These are phyloP conservation scores for Sporisorium sorghi DNA, from an alignment of 1,284 basidiomycete genomes.

Conservation along the genomic window DNA sequence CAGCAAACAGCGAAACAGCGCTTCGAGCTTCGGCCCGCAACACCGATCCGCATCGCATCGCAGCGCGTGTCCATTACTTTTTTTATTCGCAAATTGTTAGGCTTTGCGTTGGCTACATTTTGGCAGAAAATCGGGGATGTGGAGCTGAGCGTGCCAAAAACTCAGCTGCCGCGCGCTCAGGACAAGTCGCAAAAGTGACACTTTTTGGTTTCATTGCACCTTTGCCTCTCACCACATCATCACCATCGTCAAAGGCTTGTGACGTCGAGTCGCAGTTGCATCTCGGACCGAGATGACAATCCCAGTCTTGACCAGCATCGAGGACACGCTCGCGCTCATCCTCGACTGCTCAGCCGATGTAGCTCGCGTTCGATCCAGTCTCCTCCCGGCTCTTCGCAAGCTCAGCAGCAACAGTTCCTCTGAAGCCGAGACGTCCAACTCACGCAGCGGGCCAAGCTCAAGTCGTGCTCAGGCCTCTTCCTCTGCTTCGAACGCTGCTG, in stretches of 20 bases:
- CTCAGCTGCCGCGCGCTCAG: conserved; percentile 20
- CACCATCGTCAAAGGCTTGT: neutral
- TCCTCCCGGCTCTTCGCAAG: conserved; percentile 45
- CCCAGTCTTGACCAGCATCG: conserved; percentile 38
- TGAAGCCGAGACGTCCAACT: conserved; percentile 18
- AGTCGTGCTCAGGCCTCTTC: conserved; percentile 5
- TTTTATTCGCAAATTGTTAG: conserved; percentile 4
- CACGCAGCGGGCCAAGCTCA: conserved; percentile 14
- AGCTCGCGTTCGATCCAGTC: conserved; percentile 21
- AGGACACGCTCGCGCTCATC: conserved; percentile 51
- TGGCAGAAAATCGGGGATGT: conserved; percentile 9
- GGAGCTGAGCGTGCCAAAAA: conserved; percentile 17
- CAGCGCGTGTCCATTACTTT: conserved; percentile 1
- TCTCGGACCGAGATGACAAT: conserved; percentile 34
- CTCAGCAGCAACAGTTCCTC: conserved; percentile 16
- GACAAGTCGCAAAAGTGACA: conserved; percentile 29
- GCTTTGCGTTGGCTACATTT: neutral
- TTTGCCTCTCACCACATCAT: neutral
- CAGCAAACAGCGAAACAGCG: no score
- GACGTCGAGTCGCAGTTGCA: neutral
- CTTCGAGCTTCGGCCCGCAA: conserved; percentile 2
- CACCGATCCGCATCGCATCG: neutral
- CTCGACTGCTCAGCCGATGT: conserved; percentile 34
- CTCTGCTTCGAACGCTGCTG: neutral
- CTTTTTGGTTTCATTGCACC: neutral